Conservation (phyloP, 192 early-diverging fungal genomes). For the Dimargaris cristalligena region DNA sequence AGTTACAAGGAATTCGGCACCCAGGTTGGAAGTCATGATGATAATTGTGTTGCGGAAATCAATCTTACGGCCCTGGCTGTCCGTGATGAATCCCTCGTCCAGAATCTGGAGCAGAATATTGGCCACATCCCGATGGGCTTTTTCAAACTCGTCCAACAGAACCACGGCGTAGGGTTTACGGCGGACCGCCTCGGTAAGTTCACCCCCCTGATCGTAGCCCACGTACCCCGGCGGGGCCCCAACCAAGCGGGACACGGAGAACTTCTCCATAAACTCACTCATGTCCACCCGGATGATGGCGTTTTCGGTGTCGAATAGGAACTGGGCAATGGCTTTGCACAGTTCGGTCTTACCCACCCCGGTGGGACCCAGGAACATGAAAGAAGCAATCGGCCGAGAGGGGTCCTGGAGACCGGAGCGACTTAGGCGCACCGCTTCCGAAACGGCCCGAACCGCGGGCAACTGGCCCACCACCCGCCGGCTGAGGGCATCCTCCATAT, state of each 20-base stretch:
- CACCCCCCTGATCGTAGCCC: constrained; percentile 61
- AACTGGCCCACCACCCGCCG: constrained; percentile 58
- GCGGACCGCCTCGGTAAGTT: constrained; percentile 60
- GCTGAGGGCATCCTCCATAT: constrained; percentile 44
- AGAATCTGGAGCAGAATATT: constrained; percentile 89
- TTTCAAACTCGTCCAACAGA: constrained; percentile 68
- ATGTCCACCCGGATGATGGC: constrained; percentile 64
- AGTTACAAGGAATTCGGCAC: constrained; percentile 44
- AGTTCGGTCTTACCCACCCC: constrained; percentile 70
- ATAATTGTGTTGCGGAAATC: constrained; percentile 72
- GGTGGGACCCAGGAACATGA: constrained; percentile 73
- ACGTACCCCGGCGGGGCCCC: constrained; percentile 69
- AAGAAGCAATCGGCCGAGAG: constrained; percentile 52
- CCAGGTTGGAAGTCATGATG: constrained; percentile 67
- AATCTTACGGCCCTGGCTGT: constrained; percentile 55
- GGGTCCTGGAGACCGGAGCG: constrained; percentile 61
- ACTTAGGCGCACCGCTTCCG: constrained; percentile 57
- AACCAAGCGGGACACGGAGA: constrained; percentile 50
- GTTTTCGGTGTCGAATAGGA: constrained; percentile 55
- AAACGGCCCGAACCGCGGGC: constrained; percentile 43
- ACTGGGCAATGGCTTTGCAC: constrained; percentile 56
- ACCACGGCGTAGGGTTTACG: constrained; percentile 65
- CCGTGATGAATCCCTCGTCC: constrained; percentile 64
- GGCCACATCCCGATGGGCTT: constrained; percentile 72
- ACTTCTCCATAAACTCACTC: constrained; percentile 62